Evolutionary conservation across 768 basidiomycete genomes (phyloP).

Genomic region (Trametes maxima): DNA sequence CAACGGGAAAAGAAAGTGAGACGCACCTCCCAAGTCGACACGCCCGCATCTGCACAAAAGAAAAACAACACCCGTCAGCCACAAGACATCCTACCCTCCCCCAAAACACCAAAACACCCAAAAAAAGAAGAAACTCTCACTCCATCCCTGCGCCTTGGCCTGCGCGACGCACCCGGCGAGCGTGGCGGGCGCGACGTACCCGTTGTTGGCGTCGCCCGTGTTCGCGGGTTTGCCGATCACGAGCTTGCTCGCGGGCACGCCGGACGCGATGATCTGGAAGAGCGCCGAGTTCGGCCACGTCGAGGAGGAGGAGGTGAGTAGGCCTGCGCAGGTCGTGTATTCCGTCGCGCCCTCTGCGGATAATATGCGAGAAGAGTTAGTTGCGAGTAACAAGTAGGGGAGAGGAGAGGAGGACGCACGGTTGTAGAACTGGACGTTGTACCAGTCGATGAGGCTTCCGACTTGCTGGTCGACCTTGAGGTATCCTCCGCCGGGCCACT

Average conservation of each 20-base stretch:
- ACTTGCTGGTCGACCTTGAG: slow-evolving; percentile 40
- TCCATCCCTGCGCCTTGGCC: slow-evolving; percentile 68
- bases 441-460: slow-evolving; percentile 50
- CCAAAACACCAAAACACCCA: not conserved
- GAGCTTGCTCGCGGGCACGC: slow-evolving; percentile 50
- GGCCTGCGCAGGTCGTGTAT: slow-evolving; percentile 63
- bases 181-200: slow-evolving; percentile 60
- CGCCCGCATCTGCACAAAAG: slow-evolving; percentile 36
- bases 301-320: slow-evolving; percentile 59
- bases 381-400: not conserved
- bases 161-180: slow-evolving; percentile 61
- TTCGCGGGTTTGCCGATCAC: slow-evolving; percentile 59
- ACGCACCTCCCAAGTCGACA: slow-evolving; percentile 45
- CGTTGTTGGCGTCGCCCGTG: slow-evolving; percentile 44
- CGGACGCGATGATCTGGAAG: slow-evolving; percentile 54
- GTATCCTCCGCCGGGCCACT: slow-evolving; percentile 46
- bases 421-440: slow-evolving; percentile 47
- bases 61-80: not conserved
- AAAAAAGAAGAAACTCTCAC: slow-evolving; percentile 41
- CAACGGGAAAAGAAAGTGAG: not conserved
- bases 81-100: not conserved
- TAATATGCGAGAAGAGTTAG: no score
- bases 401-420: slow-evolving; percentile 27
- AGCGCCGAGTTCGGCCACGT: slow-evolving; percentile 63
- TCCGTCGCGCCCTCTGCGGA: slow-evolving; percentile 61